These are phyloP conservation scores for Leucogyrophana mollusca DNA, from an alignment of 768 basidiomycete species.

Conservation along the genomic window DNA sequence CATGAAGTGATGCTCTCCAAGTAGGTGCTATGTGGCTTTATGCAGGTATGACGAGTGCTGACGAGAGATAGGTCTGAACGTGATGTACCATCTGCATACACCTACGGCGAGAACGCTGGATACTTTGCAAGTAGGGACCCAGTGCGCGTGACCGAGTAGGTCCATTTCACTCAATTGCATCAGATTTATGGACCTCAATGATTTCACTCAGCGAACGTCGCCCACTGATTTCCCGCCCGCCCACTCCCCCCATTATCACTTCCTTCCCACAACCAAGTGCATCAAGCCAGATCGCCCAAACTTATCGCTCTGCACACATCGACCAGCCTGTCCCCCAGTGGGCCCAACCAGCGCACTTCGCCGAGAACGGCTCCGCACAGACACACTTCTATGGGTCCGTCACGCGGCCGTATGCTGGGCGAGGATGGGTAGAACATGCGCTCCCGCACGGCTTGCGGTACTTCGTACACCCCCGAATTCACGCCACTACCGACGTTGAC, in stretches of 20 bases:
- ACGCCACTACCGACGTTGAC: conserved; percentile 70
- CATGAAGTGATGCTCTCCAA: conserved; percentile 28
- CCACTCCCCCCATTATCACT: conserved; percentile 28
- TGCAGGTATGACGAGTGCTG: no score
- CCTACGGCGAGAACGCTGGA: conserved; percentile 14
- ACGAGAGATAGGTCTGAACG: conserved; percentile 13
- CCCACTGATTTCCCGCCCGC: conserved; percentile 45
- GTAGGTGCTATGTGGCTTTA: conserved; percentile 11
- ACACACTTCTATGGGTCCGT: conserved; percentile 23
- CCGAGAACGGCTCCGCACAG: conserved; percentile 30
- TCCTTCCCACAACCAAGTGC: conserved; percentile 14
- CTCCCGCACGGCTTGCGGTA: conserved; percentile 75
- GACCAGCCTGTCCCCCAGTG: conserved; percentile 28
- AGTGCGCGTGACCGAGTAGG: conserved; percentile 26
- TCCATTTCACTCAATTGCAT: no score
- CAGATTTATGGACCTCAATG: background rate
- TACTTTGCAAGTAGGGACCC: conserved; percentile 9
- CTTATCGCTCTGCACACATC: conserved; percentile 22
- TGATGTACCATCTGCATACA: conserved; percentile 13
- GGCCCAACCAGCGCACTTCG: conserved; percentile 21
- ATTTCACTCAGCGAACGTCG: conserved; percentile 45
- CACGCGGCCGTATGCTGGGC: conserved; percentile 19
- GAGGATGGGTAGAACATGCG: conserved; percentile 75
- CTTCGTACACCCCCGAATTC: conserved; percentile 62
- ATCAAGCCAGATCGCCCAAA: conserved; percentile 21